Percentiles rank a stretch among this genome's conserved stretches.
phyloP scores from a whole-genome alignment of 164 flowering plant genomes.

The Magnolia kwangsiensis region DNA sequence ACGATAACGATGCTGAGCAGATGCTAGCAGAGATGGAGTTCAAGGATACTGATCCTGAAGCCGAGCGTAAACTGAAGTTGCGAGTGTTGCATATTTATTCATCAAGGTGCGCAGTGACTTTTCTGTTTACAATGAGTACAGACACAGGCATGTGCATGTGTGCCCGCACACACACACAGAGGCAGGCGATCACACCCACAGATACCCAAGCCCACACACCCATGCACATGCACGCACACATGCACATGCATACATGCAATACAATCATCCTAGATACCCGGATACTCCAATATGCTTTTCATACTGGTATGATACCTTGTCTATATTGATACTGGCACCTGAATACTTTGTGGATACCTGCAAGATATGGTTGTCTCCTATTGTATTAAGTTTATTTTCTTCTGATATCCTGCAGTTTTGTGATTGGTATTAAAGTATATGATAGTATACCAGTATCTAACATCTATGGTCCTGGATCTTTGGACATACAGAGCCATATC shows the following conservation, averaged over 20 bases:
- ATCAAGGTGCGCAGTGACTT: slow-evolving; percentile 42
- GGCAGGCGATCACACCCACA: background rate
- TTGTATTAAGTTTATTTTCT: no score
- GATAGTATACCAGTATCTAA: no score
- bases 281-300: background rate
- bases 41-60: slow-evolving; percentile 70
- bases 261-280: background rate
- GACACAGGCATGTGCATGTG: background rate
- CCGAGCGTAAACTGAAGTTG: slow-evolving; percentile 74
- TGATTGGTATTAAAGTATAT: no score
- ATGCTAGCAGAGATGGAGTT: slow-evolving; percentile 96
- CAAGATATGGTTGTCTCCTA: background rate
- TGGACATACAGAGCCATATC: no score
- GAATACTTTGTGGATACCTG: background rate
- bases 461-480: no score
- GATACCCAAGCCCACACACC: no score
- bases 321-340: background rate
- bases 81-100: slow-evolving; percentile 69
- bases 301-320: background rate
- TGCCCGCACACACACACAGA: background rate
- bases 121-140: background rate
- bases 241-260: background rate
- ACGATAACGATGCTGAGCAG: slow-evolving; percentile 98
- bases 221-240: no score
- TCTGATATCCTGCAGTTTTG: no score